A percentile compares a stretch with the other conserved stretches of the same genome.
These are phyloP conservation scores for Dipteronia dyeriana DNA, from an alignment of 345 rosid species.

Conservation along the genomic window DNA sequence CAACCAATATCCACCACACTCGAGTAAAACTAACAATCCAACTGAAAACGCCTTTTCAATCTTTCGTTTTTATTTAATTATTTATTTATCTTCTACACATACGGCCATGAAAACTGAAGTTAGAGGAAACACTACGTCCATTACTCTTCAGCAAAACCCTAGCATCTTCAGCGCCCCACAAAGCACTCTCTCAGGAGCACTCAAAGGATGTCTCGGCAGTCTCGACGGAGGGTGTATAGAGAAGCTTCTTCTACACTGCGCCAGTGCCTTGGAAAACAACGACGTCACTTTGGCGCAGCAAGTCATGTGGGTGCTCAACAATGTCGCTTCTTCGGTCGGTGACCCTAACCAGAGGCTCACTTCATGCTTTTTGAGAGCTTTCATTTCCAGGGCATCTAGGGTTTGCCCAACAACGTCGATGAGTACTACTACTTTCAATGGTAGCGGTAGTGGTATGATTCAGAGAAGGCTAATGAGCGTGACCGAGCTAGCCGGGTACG, in stretches of 20 bases:
- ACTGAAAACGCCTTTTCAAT: background rate
- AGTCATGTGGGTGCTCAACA: conserved; percentile 86
- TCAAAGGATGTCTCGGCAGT: conserved; percentile 61
- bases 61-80: background rate
- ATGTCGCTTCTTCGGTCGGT: conserved; percentile 61
- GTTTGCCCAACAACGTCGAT: conserved; percentile 49
- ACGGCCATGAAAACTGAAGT: conserved; percentile 49
- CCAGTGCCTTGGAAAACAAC: conserved; percentile 61
- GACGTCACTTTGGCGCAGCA: conserved; percentile 76
- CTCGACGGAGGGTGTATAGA: conserved; percentile 72
- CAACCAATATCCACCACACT: conserved; percentile 26
- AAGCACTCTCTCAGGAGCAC: conserved; percentile 51
- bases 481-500: conserved; percentile 67
- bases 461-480: conserved; percentile 54
- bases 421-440: conserved; percentile 29
- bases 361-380: conserved; percentile 62
- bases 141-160: conserved; percentile 43
- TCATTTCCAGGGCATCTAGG: conserved; percentile 60
- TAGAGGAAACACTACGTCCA: conserved; percentile 40
- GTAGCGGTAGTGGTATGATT: conserved; percentile 32
- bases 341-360: conserved; percentile 74
- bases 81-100: too few relatives aligned
- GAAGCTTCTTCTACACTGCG: conserved; percentile 74
- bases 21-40: conserved; percentile 14
- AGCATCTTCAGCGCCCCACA: conserved; percentile 38